Base-by-base conservation (phyloP, 306 rosid genomes). In the Vicia faba region DNA sequence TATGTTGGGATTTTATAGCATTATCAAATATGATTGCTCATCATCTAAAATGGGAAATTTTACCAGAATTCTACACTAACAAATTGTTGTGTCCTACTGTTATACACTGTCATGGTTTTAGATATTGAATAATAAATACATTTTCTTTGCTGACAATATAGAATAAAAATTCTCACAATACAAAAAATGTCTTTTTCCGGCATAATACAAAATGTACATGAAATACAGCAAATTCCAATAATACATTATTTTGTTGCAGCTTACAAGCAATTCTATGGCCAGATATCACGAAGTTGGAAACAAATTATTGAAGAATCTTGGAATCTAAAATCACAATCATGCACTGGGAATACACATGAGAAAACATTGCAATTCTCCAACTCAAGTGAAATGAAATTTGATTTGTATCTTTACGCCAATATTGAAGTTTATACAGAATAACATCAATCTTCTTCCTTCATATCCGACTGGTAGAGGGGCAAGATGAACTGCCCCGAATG, bases 401-500 rank as follows among this genome's bases (percentile, higher is more conserved):
- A 35, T 70, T 71, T 63, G 46, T 61, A 66, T 53, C 54, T 20
- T 43, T 39, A 46, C 3, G 36, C 58, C 74, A 33, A 63, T 61
- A n/a, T 69, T 49, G 8, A 6, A 23, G 78, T 29, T 31, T 51
- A 20, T 19, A 53, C 69, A 57, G 29, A 59, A 48, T 10, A 29
- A 56, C 48, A 40, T 62, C 44, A 16, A 61, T 65, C 18, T 43
- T 16, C 13, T 3, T 73, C 4, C 54, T 63, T 80, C 72, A 87
- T 59, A 16, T 56, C 38, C 80, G 67, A 61, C 86, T 64, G 44
- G 71, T 9, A 20, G 83, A 46, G 14, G 97, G 85, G 11, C 88
- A 86, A n/a, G 97, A 73, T 0, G 95, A 84, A 39, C 89, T 56
- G 19, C 84, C 69, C 7, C 70, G 71, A 73, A 87, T 80, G 83